phyloP scores from a whole-genome alignment of 768 basidiomycete species.

The Mycena venus region DNA sequence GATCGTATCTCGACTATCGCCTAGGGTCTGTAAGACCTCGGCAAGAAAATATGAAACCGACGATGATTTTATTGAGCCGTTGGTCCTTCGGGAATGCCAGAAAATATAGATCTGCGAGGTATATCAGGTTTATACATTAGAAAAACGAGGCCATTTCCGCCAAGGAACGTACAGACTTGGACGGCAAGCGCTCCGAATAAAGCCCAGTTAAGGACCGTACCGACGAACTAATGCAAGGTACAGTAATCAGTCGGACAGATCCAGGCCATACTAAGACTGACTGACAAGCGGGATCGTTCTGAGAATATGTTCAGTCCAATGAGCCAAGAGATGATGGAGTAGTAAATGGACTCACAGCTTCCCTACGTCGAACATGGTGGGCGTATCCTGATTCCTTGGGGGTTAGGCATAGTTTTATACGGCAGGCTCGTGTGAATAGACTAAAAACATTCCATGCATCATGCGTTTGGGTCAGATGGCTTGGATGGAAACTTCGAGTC shows the following conservation, averaged over 20 bases:
- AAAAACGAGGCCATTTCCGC: no score
- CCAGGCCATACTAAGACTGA: neutral
- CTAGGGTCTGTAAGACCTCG: conserved; percentile 34
- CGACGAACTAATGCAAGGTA: conserved; percentile 2
- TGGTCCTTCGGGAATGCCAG: conserved; percentile 47
- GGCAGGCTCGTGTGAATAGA: neutral
- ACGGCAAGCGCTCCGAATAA: neutral
- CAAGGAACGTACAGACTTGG: neutral
- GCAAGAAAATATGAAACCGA: conserved; percentile 28
- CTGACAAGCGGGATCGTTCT: neutral
- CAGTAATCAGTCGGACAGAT: neutral
- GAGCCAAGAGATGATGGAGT: neutral
- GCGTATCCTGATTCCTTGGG: neutral
- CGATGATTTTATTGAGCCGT: conserved; percentile 20
- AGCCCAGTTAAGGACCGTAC: conserved; percentile 11
- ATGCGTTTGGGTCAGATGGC: no score
- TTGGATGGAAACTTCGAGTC: no score
- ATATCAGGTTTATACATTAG: neutral
- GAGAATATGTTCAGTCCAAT: neutral
- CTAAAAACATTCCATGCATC: neutral
- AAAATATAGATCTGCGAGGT: conserved; percentile 40
- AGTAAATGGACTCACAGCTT: neutral
- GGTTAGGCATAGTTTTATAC: neutral
- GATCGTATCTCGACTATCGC: conserved; percentile 32
- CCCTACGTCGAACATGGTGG: neutral